A percentile compares a stretch with the other conserved stretches of the same genome.
phyloP scores from a whole-genome alignment of 2,329 filamentous ascomycete species.

The Penicillium thymicola region DNA sequence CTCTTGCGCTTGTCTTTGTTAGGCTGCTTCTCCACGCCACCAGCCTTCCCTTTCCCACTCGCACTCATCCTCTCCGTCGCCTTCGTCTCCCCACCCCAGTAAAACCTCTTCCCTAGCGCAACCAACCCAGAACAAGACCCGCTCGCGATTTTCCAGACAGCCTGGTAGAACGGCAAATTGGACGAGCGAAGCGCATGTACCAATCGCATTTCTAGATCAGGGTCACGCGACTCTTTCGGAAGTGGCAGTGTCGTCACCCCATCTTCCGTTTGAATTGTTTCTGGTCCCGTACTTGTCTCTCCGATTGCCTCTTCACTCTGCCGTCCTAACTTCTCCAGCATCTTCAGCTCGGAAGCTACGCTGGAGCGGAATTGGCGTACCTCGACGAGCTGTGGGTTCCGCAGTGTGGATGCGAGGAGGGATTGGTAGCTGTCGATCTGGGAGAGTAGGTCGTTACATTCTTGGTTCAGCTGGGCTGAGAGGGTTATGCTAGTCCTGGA shows the following conservation, averaged over 20 bases:
- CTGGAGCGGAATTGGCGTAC: conserved; percentile 49
- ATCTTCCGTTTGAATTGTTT: conserved; percentile 13
- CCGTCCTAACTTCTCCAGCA: conserved; percentile 43
- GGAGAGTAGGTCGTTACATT: conserved; percentile 42
- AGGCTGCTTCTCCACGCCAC: conserved; percentile 23
- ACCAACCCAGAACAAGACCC: conserved; percentile 52
- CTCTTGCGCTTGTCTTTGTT: conserved; percentile 47
- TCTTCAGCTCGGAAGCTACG: conserved; percentile 48
- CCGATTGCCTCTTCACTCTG: conserved; percentile 21
- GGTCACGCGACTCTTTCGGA: conserved; percentile 7
- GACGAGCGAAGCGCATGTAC: conserved; percentile 61
- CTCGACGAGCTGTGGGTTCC: conserved; percentile 49
- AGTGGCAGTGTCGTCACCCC: conserved; percentile 8
- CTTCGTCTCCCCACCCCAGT: conserved; percentile 38
- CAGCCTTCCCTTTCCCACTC: conserved; percentile 6
- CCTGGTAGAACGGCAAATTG: conserved; percentile 63
- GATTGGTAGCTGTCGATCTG: conserved; percentile 47
- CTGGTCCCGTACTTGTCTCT: not conserved
- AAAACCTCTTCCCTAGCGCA: conserved; percentile 57
- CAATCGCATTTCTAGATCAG: conserved; percentile 32
- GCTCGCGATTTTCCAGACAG: conserved; percentile 63
- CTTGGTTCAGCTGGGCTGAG: conserved; percentile 33
- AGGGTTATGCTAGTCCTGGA: conserved; percentile 19
- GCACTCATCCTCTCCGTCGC: conserved; percentile 1
- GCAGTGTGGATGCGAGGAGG: conserved; percentile 39